phyloP scores from a whole-genome alignment of 163 green algal species.

The Trebouxiophyceae sp. region DNA sequence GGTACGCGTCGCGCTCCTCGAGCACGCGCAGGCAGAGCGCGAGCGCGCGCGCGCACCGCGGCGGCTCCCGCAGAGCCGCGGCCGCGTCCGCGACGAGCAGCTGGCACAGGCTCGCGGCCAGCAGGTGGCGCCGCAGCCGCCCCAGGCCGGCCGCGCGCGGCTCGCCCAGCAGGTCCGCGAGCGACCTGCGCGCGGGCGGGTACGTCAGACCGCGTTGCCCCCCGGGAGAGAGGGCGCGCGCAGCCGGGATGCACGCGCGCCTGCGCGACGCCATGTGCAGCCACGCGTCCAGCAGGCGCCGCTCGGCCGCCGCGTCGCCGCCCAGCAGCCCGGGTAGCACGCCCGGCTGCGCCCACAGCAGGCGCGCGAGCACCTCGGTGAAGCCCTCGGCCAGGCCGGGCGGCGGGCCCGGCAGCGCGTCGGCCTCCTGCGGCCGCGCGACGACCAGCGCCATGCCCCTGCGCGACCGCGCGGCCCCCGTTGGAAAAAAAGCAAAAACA shows the following conservation, averaged over 20 bases:
- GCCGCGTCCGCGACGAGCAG: constrained; percentile 25
- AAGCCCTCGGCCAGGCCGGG: constrained; percentile 53
- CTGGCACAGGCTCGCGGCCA: constrained; percentile 25
- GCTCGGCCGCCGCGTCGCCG: constrained; percentile 4
- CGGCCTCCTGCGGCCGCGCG: too few species aligned
- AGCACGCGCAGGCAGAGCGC: constrained; percentile 14
- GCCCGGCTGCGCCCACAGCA: constrained; percentile 19
- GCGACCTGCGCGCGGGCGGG: constrained; percentile 19
- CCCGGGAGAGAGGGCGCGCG: too few species aligned
- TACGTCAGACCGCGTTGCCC: neutral
- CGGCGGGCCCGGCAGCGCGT: constrained; percentile 8
- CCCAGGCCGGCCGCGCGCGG: constrained; percentile 55
- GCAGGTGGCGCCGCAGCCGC: constrained; percentile 49
- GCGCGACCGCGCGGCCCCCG: neutral
- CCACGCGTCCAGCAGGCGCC: constrained; percentile 22
- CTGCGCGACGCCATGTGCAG: constrained; percentile 2
- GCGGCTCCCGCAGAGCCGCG: constrained; percentile 11
- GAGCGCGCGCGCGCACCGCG: constrained; percentile 17
- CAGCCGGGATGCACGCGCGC: too few species aligned
- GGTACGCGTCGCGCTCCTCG: constrained; percentile 1
- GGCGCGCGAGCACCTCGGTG: constrained; percentile 40
- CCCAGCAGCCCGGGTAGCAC: constrained; percentile 19
- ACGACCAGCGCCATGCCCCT: neutral
- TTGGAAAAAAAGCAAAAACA: neutral
- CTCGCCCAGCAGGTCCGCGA: constrained; percentile 49